Evolutionary conservation across 163 green algal species (phyloP).

Genomic region (Prototheca wickerhamii): DNA sequence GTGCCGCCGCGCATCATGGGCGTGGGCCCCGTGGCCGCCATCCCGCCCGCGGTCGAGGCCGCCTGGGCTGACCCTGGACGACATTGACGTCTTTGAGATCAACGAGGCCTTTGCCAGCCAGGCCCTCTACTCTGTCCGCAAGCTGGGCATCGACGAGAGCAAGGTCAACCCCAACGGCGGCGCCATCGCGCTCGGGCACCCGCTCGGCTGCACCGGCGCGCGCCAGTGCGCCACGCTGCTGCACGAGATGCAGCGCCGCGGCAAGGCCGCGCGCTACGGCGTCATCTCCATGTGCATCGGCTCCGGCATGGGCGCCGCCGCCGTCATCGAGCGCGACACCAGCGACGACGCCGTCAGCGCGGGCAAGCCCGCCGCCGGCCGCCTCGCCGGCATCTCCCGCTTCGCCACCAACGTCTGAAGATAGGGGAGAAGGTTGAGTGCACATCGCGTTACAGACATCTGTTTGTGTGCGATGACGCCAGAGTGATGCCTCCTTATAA

Average conservation of each 20-base stretch:
- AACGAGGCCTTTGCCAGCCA: conserved; percentile 94
- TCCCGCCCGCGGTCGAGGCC: conserved; percentile 74
- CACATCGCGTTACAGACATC: too few species aligned
- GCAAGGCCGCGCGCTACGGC: conserved; percentile 73
- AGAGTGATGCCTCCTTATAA: not conserved
- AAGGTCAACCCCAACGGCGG: conserved; percentile 95
- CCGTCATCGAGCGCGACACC: conserved; percentile 77
- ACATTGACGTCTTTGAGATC: conserved; percentile 97
- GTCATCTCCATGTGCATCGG: conserved; percentile 99
- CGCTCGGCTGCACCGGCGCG: conserved; percentile 79
- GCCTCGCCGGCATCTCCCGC: not conserved
- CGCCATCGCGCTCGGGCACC: conserved; percentile 95
- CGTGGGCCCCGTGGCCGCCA: conserved; percentile 86
- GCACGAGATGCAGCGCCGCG: conserved; percentile 81
- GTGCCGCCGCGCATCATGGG: conserved; percentile 95
- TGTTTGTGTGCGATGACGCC: not conserved
- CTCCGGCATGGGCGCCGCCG: conserved; percentile 93
- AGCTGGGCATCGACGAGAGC: conserved; percentile 71
- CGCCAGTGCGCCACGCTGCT: conserved; percentile 85
- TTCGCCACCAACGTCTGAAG: not conserved
- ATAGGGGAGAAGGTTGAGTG: not conserved
- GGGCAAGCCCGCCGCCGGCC: not conserved
- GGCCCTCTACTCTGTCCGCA: conserved; percentile 59
- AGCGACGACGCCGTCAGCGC: not conserved
- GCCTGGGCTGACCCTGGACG: conserved; percentile 76